Conservation (phyloP, 495 filamentous ascomycete genomes). For the Ramalina intermedia region DNA sequence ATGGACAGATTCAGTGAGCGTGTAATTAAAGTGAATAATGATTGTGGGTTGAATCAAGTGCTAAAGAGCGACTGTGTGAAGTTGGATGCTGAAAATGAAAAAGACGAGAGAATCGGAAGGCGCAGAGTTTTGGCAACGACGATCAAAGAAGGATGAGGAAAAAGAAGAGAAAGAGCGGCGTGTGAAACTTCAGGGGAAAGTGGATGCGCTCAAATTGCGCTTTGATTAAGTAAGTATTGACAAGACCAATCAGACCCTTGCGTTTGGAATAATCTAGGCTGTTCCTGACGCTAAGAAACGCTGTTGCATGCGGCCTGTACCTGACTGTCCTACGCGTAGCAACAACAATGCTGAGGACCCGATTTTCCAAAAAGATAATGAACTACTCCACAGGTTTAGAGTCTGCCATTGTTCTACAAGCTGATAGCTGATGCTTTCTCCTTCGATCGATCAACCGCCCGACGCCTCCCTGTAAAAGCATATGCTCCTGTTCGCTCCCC, state of each 20-base stretch:
- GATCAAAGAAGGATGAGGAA: constrained; percentile 1
- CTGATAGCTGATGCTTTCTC: too few species aligned
- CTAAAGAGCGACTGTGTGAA: constrained; percentile 15
- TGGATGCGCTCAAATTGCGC: background rate
- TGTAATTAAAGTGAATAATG: constrained; percentile 1
- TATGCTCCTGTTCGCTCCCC: constrained; percentile 65
- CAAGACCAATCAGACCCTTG: too few species aligned
- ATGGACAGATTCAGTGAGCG: constrained; percentile 5
- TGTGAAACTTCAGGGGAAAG: constrained; percentile 10
- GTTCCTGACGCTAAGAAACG: too few species aligned
- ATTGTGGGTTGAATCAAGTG: background rate
- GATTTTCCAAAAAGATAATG: too few species aligned
- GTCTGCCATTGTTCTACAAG: too few species aligned
- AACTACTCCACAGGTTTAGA: too few species aligned
- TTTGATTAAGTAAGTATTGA: too few species aligned
- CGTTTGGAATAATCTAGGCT: too few species aligned
- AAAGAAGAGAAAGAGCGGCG: constrained; percentile 1
- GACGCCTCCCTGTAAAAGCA: constrained; percentile 88
- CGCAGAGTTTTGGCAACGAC: background rate
- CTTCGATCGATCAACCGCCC: constrained; percentile 34
- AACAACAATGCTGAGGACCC: too few species aligned
- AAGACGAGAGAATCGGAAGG: background rate
- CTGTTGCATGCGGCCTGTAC: too few species aligned
- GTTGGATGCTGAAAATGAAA: constrained; percentile 1
- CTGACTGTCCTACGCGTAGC: too few species aligned